Conservation (phyloP, 75 land plant species). For the Cunninghamia lanceolata region DNA sequence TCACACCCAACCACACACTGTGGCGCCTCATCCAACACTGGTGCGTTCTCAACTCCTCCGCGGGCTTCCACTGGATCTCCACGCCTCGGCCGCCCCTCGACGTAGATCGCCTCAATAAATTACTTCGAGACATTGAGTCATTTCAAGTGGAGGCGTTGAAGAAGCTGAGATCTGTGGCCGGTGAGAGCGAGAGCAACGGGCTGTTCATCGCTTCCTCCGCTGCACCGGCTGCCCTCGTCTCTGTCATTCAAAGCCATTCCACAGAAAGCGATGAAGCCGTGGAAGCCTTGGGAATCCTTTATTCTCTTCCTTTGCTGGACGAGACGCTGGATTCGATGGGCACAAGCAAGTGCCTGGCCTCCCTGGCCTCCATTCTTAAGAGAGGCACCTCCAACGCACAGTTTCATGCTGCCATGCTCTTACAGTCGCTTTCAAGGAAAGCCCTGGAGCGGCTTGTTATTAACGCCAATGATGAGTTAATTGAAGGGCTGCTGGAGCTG, state of each 20-base stretch:
- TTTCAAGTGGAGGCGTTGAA: slow-evolving; percentile 13
- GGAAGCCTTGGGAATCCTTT: slow-evolving; percentile 26
- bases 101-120: background rate
- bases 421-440: slow-evolving; percentile 22
- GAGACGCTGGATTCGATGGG: background rate
- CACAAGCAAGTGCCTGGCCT: slow-evolving; percentile 4
- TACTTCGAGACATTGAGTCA: slow-evolving; percentile 11
- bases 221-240: slow-evolving; percentile 9
- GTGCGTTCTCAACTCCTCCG: slow-evolving; percentile 1
- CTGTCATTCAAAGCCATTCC: background rate
- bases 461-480: slow-evolving; percentile 21
- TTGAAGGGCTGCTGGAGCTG: slow-evolving; percentile 35
- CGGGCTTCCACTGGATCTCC: background rate
- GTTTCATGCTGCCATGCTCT: slow-evolving; percentile 21
- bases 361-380: slow-evolving; percentile 18
- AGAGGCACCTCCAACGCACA: slow-evolving; percentile 35
- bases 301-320: background rate
- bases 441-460: slow-evolving; percentile 5
- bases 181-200: background rate
- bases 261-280: slow-evolving; percentile 8
- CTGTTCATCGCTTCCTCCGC: slow-evolving; percentile 5
- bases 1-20: slow-evolving; percentile 52
- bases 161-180: slow-evolving; percentile 9
- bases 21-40: slow-evolving; percentile 30
- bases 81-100: background rate